These are phyloP conservation scores for Acacia confusa DNA, from an alignment of 306 rosid species.

Conservation along the genomic window DNA sequence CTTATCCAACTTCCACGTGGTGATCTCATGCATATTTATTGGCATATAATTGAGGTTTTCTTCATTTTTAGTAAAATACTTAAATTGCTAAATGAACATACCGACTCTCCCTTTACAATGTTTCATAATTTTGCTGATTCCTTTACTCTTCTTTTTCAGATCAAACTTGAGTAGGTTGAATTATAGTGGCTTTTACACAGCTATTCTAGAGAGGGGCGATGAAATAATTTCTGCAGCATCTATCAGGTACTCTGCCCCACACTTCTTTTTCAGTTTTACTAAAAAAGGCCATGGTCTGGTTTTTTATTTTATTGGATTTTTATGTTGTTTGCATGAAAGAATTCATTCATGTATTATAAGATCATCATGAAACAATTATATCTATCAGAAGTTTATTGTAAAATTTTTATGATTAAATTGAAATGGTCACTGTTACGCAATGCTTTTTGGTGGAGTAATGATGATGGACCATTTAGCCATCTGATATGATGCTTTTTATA, in stretches of 20 bases:
- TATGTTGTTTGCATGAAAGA: background rate
- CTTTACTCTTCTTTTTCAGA: constrained; percentile 45
- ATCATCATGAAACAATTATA: background rate
- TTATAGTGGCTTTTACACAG: constrained; percentile 89
- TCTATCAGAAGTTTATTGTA: background rate
- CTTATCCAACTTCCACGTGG: background rate
- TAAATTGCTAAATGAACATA: background rate
- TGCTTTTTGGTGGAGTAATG: background rate
- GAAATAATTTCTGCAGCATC: constrained; percentile 92
- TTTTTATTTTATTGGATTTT: background rate
- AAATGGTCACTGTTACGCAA: background rate
- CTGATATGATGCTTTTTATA: background rate
- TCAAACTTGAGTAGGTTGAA: constrained; percentile 91
- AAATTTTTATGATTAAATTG: background rate
- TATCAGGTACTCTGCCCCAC: constrained; percentile 55
- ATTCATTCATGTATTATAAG: background rate
- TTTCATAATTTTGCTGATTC: constrained; percentile 12
- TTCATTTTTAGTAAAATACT: background rate
- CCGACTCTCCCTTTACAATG: background rate
- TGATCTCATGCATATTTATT: background rate
- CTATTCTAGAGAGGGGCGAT: constrained; percentile 91
- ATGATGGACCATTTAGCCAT: background rate
- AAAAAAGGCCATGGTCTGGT: background rate
- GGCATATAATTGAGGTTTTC: background rate
- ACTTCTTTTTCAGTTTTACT: background rate